Conservation (phyloP, 108 stramenopile species). For the Poteriospumella lacustris region DNA sequence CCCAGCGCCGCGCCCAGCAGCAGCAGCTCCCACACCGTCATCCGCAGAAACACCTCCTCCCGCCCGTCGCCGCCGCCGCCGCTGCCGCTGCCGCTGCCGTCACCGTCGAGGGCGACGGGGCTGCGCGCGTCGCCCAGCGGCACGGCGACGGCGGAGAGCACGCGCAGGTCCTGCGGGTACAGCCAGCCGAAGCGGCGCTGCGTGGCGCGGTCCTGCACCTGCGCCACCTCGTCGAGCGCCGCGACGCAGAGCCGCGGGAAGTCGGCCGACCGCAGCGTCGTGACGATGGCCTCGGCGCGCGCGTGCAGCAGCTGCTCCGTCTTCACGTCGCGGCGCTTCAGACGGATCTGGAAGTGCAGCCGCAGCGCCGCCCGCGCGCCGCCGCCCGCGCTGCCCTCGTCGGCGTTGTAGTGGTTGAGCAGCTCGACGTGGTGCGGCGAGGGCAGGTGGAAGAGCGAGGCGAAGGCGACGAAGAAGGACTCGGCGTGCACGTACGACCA, state of each 20-base stretch:
- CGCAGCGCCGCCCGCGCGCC: not conserved
- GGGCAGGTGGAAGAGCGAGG: not conserved
- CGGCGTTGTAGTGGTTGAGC: no score
- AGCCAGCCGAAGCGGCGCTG: conserved; percentile 13
- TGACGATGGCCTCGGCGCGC: not conserved
- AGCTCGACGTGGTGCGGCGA: not conserved
- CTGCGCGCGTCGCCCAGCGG: not conserved
- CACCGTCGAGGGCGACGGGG: not conserved
- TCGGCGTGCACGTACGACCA: conserved; percentile 15
- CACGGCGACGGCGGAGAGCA: conserved; percentile 3
- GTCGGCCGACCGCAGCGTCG: not conserved
- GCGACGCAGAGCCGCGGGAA: not conserved
- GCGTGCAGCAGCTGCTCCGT: not conserved
- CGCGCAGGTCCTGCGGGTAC: not conserved
- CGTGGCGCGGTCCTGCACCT: not conserved
- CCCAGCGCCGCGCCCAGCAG: not conserved
- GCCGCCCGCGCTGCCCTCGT: not conserved
- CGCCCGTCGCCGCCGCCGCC: not conserved
- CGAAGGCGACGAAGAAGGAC: not conserved
- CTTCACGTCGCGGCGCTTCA: not conserved
- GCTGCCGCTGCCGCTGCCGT: not conserved
- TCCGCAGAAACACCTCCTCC: no score
- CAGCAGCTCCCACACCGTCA: not conserved
- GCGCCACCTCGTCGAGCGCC: not conserved
- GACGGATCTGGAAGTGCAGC: not conserved